Conservation (phyloP, 495 filamentous ascomycete genomes). For the Penicillium longicatenatum region DNA sequence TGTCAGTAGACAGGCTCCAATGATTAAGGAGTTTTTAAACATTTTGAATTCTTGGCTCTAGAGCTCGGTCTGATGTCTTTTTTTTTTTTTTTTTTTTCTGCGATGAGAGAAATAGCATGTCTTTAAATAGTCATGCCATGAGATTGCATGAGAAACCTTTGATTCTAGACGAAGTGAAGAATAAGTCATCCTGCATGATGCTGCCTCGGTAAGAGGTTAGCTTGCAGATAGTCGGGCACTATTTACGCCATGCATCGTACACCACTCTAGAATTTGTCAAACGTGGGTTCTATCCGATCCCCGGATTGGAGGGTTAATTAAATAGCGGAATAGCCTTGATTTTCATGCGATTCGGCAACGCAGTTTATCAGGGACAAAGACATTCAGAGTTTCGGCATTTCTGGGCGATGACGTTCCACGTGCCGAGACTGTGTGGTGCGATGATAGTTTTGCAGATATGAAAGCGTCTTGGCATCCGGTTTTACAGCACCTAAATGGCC, state of each 20-base stretch:
- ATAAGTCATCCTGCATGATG: not conserved
- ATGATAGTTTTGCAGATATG: not conserved
- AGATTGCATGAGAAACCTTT: not conserved
- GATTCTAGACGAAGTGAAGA: not conserved
- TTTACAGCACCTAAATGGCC: not conserved
- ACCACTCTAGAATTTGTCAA: not conserved
- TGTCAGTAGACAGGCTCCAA: not conserved
- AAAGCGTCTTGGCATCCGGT: conserved; percentile 2
- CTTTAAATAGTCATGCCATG: not conserved
- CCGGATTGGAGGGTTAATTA: not conserved
- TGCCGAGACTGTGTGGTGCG: not conserved
- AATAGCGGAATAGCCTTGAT: not conserved
- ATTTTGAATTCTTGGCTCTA: not conserved
- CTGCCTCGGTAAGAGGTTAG: not conserved
- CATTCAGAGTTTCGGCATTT: not conserved
- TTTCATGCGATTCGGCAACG: not conserved
- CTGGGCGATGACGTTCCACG: not conserved
- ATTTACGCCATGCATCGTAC: not conserved
- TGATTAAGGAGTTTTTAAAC: not conserved
- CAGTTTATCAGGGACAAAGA: not conserved
- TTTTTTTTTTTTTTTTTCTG: not conserved
- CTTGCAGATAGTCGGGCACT: not conserved
- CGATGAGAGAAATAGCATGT: not conserved
- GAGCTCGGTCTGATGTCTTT: not conserved
- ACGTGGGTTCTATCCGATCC: not conserved